Evolutionary conservation across 495 filamentous ascomycete species (phyloP).

Genomic region (Arthonia radiata): DNA sequence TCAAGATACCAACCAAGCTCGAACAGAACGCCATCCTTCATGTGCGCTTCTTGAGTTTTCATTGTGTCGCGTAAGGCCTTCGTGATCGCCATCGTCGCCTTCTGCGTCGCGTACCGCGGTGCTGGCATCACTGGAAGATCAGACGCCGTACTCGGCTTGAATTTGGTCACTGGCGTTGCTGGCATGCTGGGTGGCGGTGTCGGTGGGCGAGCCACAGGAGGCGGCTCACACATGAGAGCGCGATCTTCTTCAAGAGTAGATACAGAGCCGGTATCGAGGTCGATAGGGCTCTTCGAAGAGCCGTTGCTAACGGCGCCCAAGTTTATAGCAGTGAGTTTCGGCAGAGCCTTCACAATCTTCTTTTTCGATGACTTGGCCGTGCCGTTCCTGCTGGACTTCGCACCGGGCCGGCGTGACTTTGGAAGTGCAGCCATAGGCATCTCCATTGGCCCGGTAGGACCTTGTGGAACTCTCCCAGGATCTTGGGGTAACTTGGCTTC

Average conservation of each 20-base stretch:
- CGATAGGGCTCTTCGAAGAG: too few species aligned
- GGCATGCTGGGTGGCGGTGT: neutral
- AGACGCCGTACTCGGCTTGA: neutral
- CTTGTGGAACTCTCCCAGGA: conserved; percentile 1
- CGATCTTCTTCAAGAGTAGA: neutral
- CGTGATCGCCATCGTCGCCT: conserved; percentile 36
- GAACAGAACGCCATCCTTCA: conserved; percentile 23
- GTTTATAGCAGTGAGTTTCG: too few species aligned
- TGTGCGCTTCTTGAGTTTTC: conserved; percentile 28
- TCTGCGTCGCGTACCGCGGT: conserved; percentile 42
- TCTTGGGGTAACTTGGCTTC: conserved; percentile 1
- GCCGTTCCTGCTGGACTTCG: too few species aligned
- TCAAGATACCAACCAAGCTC: conserved; percentile 77
- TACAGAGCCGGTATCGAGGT: neutral
- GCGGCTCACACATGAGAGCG: neutral
- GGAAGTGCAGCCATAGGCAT: conserved; percentile 26
- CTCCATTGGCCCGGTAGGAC: conserved; percentile 9
- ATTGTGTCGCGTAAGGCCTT: conserved; percentile 35
- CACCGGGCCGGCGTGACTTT: conserved; percentile 14
- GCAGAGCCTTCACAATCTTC: conserved; percentile 1
- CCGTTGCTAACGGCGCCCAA: too few species aligned
- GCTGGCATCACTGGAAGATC: conserved; percentile 29
- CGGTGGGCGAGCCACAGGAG: neutral
- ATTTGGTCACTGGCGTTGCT: neutral
- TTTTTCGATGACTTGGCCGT: conserved; percentile 1